phyloP scores from a whole-genome alignment of 148 eudicot genomes.

The Rhododendron griersonianum region DNA sequence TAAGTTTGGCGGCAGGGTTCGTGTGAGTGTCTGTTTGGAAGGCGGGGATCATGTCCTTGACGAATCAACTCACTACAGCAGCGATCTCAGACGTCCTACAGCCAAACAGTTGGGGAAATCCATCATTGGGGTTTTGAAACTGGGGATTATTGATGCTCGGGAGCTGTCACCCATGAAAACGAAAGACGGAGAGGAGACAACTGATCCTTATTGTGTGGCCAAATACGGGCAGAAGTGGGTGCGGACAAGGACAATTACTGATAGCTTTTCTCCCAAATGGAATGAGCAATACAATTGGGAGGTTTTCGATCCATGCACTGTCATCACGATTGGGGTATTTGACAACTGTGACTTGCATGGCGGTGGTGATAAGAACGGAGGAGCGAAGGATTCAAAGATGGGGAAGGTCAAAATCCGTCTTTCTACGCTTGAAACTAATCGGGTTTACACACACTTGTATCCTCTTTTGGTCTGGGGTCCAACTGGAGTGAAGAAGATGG shows the following conservation, averaged over 20 bases:
- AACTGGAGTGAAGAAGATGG: constrained; percentile 38
- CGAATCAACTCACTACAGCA: constrained; percentile 32
- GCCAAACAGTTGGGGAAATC: constrained; percentile 38
- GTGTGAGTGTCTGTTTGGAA: constrained; percentile 33
- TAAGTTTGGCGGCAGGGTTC: constrained; percentile 29
- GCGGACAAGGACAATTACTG: constrained; percentile 27
- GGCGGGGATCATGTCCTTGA: constrained; percentile 43
- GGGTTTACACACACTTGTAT: constrained; percentile 29
- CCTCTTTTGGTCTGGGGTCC: constrained; percentile 32
- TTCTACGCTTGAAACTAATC: constrained; percentile 33
- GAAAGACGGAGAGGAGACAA: constrained; percentile 26
- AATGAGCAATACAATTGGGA: constrained; percentile 41
- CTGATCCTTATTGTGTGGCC: constrained; percentile 38
- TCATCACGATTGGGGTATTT: constrained; percentile 30
- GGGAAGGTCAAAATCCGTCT: constrained; percentile 37
- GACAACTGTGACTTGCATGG: constrained; percentile 32
- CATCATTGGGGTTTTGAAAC: constrained; percentile 28
- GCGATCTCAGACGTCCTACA: constrained; percentile 37
- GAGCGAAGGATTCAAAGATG: constrained; percentile 22
- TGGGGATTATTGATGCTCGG: constrained; percentile 32
- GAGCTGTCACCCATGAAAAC: constrained; percentile 37
- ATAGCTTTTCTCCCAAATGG: constrained; percentile 29
- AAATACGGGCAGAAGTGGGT: constrained; percentile 41
- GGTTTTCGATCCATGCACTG: constrained; percentile 38
- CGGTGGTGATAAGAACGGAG: constrained; percentile 14